These are phyloP conservation scores for Debaryomyces castellii DNA, from an alignment of 805 yeast genomes.

Conservation along the genomic window DNA sequence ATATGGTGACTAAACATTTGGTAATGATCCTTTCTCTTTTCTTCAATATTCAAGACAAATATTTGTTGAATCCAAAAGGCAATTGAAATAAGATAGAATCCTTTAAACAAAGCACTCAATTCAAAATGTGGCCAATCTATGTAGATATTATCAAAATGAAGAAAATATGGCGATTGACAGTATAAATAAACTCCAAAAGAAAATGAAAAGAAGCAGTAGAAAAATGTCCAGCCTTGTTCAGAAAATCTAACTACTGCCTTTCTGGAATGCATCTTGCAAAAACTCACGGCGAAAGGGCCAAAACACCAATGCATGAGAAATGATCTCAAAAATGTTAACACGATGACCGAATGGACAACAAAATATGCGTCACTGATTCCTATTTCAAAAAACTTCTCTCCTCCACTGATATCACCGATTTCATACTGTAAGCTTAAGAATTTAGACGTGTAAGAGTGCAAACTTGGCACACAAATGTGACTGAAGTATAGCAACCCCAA, in stretches of 20 bases:
- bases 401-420: slow-evolving; percentile 12
- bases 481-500: slow-evolving; percentile 23
- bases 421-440: slow-evolving; percentile 35
- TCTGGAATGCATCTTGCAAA: slow-evolving; percentile 42
- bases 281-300: slow-evolving; percentile 51
- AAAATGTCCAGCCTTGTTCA: slow-evolving; percentile 80
- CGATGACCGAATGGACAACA: slow-evolving; percentile 54
- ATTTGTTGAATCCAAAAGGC: slow-evolving; percentile 82
- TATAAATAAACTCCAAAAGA: slow-evolving; percentile 58
- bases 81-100: slow-evolving; percentile 70
- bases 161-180: slow-evolving; percentile 55
- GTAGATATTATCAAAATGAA: slow-evolving; percentile 59
- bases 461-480: slow-evolving; percentile 21
- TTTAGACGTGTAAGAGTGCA: slow-evolving; percentile 29
- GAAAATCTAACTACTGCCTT: slow-evolving; percentile 69
- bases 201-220: slow-evolving; percentile 60
- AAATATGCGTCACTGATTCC: slow-evolving; percentile 56
- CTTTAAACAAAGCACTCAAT: slow-evolving; percentile 53
- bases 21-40: slow-evolving; percentile 72
- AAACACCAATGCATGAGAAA: slow-evolving; percentile 57
- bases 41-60: slow-evolving; percentile 74
- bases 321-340: slow-evolving; percentile 58
- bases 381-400: slow-evolving; percentile 45
- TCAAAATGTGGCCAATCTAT: slow-evolving; percentile 72
- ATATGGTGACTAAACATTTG: slow-evolving; percentile 92